Evolutionary conservation across 768 basidiomycete genomes (phyloP).

Genomic region (Tubosaeta sp.): DNA sequence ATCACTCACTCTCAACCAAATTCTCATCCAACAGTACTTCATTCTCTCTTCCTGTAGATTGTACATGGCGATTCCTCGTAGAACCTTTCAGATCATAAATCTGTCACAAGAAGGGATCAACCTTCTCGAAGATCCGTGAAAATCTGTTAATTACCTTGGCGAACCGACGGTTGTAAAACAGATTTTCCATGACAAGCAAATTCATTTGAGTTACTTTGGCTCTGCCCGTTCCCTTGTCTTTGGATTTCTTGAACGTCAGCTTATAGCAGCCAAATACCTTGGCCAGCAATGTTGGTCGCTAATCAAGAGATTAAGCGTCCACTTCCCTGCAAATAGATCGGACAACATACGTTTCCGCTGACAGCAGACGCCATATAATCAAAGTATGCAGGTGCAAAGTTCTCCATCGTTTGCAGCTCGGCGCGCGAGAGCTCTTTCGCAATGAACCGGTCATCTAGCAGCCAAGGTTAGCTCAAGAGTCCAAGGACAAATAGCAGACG

Average conservation of each 20-base stretch:
- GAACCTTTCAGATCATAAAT: slow-evolving; percentile 98
- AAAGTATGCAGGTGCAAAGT: slow-evolving; percentile 96
- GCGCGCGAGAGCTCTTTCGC: slow-evolving; percentile 91
- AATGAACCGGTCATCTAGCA: slow-evolving; percentile 92
- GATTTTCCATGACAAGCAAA: slow-evolving; percentile 94
- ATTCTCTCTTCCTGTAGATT: slow-evolving; percentile 83
- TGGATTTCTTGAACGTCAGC: slow-evolving; percentile 80
- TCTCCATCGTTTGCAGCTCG: slow-evolving; percentile 93
- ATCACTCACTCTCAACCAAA: slow-evolving; percentile 72
- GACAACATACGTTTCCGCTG: slow-evolving; percentile 62
- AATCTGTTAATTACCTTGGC: slow-evolving; percentile 55
- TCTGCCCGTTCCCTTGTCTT: slow-evolving; percentile 57
- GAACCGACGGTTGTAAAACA: slow-evolving; percentile 90
- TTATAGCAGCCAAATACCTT: slow-evolving; percentile 98
- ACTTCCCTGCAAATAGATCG: neutral
- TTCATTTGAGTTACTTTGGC: slow-evolving; percentile 90
- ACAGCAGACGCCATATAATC: slow-evolving; percentile 97
- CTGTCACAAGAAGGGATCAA: slow-evolving; percentile 35
- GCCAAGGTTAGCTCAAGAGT: neutral
- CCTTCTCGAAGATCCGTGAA: neutral
- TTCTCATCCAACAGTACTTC: slow-evolving; percentile 97
- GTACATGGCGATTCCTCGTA: slow-evolving; percentile 88
- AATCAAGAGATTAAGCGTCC: slow-evolving; percentile 7
- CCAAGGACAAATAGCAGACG: slow-evolving; percentile 10
- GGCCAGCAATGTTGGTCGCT: slow-evolving; percentile 92